Evolutionary conservation across 176 grass and related monocot species (phyloP), one percentile per base, ranked within the genome.

Genomic region (Bolboschoenus planiculmis): DNA sequence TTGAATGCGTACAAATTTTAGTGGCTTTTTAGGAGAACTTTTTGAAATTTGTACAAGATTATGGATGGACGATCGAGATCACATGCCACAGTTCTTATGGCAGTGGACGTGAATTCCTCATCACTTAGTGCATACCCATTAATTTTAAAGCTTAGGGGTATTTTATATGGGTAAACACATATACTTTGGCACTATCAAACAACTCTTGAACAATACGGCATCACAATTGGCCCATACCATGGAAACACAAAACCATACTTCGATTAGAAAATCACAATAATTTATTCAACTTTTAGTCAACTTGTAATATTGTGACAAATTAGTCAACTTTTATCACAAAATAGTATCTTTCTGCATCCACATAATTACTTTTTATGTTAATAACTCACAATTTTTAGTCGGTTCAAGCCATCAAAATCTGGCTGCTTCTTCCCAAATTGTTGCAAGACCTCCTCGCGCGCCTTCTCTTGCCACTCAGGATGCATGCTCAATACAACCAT

Each of bases 391-490:
- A 83, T 94, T 66, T 97, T 97, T 70, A 97, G 65, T 24, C 61
- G 88, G 53, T 48, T 84, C 31, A 94, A 83, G 46, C 50, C 85
- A 58, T 97, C 91, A 79, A 83, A 88, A 56, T 91, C 88, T 26
- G 91, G 86, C 73, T 40, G 84, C 11, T 43, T 24, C 48, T 58
- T 70, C 18, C 91, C 91, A 84, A 94, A 97, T 55, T 83, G 83
- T 70, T 84, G 80, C n/a, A 94, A 27, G 21, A 97, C 94, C 81
- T 97, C 94, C 83, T 97, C 87, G 73, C 94, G 89, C 35, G 91
- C 89, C 8, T 37, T 43, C 7, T 85, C 89, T 76, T 97, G 91
- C 94, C 94, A 97, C 20, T 85, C 86, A 2, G 88, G 91, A 87
- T 97, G 84, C 91, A 94, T 97, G 79, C 91, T 92, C 46, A 97